Evolutionary conservation across 2,329 filamentous ascomycete species (phyloP).

Genomic region (Malbranchea zuffiana): DNA sequence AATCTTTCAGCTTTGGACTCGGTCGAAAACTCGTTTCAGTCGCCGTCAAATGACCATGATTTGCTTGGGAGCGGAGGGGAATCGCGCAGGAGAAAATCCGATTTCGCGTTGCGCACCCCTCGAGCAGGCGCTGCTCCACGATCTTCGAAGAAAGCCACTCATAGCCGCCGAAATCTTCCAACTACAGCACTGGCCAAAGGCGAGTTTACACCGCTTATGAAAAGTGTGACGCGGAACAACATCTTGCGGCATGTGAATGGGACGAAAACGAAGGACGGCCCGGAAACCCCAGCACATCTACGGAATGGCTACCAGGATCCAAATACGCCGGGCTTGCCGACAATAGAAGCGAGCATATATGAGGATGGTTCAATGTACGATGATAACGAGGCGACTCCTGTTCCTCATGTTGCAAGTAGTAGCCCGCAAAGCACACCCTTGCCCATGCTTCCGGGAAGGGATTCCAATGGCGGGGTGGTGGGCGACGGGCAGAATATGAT

Average conservation of each 20-base stretch:
- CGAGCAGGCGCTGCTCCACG: slow-evolving; percentile 50
- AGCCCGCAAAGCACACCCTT: slow-evolving; percentile 77
- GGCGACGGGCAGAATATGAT: slow-evolving; percentile 75
- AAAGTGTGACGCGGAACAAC: slow-evolving; percentile 61
- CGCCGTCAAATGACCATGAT: slow-evolving; percentile 65
- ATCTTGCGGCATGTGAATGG: slow-evolving; percentile 47
- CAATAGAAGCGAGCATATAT: slow-evolving; percentile 61
- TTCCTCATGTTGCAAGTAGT: slow-evolving; percentile 66
- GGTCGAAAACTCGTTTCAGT: slow-evolving; percentile 76
- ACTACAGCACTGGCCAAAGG: slow-evolving; percentile 45
- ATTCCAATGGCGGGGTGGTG: slow-evolving; percentile 55
- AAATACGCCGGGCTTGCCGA: slow-evolving; percentile 63
- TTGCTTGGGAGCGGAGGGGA: slow-evolving; percentile 65
- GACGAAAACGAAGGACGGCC: slow-evolving; percentile 44
- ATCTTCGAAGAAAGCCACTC: slow-evolving; percentile 42
- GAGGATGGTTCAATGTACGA: slow-evolving; percentile 54
- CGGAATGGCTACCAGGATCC: slow-evolving; percentile 53
- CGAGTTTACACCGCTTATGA: slow-evolving; percentile 91
- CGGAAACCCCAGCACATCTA: slow-evolving; percentile 58
- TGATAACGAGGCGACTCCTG: slow-evolving; percentile 57
- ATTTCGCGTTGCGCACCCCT: slow-evolving; percentile 59
- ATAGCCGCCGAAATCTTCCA: slow-evolving; percentile 61
- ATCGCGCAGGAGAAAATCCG: slow-evolving; percentile 43
- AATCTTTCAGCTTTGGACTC: slow-evolving; percentile 56
- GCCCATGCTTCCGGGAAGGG: slow-evolving; percentile 53